Percentiles rank a stretch among this genome's conserved stretches.
phyloP scores from a whole-genome alignment of 2,329 filamentous ascomycete species.

The Fusarium floridanum region DNA sequence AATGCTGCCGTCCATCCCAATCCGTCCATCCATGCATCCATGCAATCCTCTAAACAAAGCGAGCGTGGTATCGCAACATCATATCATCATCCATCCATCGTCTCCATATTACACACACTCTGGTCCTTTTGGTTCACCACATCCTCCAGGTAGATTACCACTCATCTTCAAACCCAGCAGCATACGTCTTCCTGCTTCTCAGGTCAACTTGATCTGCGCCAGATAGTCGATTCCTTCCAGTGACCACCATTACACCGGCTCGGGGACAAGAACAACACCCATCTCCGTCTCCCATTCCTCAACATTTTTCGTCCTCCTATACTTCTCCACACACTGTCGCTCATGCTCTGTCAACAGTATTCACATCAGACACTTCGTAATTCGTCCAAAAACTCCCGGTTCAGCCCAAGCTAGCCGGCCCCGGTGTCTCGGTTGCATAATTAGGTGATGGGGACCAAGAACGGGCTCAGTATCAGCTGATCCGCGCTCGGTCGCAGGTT shows the following conservation, averaged over 20 bases:
- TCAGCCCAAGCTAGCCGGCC: background rate
- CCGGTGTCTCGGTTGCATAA: constrained; percentile 1
- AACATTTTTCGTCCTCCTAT: constrained; percentile 1
- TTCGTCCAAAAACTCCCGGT: constrained; percentile 8
- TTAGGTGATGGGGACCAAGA: constrained; percentile 78
- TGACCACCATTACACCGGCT: constrained; percentile 6
- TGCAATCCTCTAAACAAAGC: constrained; percentile 42
- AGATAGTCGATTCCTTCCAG: constrained; percentile 12
- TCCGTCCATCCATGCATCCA: constrained; percentile 36
- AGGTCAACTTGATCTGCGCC: background rate
- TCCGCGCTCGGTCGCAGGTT: constrained; percentile 92
- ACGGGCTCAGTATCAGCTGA: constrained; percentile 86
- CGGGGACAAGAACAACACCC: background rate
- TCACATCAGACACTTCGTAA: constrained; percentile 18
- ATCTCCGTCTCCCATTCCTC: background rate
- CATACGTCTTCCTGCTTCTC: background rate
- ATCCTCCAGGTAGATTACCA: constrained; percentile 12
- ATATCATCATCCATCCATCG: constrained; percentile 38
- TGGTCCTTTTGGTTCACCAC: background rate
- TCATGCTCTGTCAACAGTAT: background rate
- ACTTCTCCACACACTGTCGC: background rate
- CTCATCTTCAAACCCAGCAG: background rate
- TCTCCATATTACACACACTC: constrained; percentile 32
- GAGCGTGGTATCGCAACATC: constrained; percentile 43
- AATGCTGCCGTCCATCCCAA: constrained; percentile 33